These are phyloP conservation scores for Populus euphratica DNA, from an alignment of 345 rosid species.

Conservation along the genomic window DNA sequence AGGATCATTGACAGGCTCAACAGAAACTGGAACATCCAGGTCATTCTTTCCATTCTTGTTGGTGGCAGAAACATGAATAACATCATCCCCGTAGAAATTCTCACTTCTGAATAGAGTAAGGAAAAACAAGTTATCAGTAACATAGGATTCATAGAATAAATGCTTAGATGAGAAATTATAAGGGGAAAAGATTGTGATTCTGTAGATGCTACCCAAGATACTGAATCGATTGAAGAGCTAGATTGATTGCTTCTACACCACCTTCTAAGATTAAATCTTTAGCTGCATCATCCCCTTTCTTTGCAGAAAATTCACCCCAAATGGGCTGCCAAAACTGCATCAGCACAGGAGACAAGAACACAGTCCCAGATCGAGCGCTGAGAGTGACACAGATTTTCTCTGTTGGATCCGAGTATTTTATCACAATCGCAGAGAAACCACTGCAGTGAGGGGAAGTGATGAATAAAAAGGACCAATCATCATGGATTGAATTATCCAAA, in stretches of 20 bases:
- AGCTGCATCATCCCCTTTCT: constrained; percentile 36
- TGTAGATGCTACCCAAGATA: constrained; percentile 67
- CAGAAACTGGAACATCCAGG: constrained; percentile 50
- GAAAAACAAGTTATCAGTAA: not conserved
- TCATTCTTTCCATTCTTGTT: constrained; percentile 69
- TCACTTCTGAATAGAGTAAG: constrained; percentile 44
- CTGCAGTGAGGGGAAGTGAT: constrained; percentile 30
- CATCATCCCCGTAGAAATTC: constrained; percentile 76
- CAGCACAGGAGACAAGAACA: constrained; percentile 55
- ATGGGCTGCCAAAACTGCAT: constrained; percentile 70
- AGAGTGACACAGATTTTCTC: constrained; percentile 72
- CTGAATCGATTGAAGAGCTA: constrained; percentile 65
- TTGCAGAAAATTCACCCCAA: constrained; percentile 44
- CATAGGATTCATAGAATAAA: not conserved
- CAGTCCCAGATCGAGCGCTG: constrained; percentile 51
- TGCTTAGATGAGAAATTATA: not conserved
- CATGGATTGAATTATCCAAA: not conserved
- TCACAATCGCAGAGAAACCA: constrained; percentile 65
- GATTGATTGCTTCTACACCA: constrained; percentile 54
- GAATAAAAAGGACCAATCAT: not conserved
- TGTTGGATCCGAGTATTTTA: constrained; percentile 56
- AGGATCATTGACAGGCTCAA: constrained; percentile 77
- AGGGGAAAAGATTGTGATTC: not conserved
- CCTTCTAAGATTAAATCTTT: constrained; percentile 60
- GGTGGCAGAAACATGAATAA: constrained; percentile 54